Evolutionary conservation across 2,329 filamentous ascomycete species (phyloP), one percentile per base, ranked within the genome.

Genomic region (Epichloe sibirici): DNA sequence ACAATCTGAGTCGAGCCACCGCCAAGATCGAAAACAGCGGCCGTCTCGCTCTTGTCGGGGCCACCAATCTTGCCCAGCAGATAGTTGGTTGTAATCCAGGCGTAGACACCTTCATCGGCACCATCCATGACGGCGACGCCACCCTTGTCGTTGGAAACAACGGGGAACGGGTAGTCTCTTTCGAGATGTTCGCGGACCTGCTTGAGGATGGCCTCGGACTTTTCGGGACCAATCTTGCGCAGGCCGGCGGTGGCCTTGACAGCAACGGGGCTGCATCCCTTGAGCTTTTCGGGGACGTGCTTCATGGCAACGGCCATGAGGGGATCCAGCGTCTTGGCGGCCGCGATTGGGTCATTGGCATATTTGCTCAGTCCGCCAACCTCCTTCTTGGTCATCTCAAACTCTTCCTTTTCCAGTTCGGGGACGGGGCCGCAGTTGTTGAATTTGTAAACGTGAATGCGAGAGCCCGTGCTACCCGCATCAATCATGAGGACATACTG

Each of bases 401-500:
- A 98, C 54, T 88, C 79, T 67, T 98, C 93, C 65, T 83, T 75
- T 72, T 98, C 93, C 49, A 98, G 80, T 71, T 96, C 90, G 28
- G 93, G 93, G n/a, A 90, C 90, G 7, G 88, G 73, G 12, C 90
- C 93, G 73, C 91, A 98, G 74, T 97, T 97, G 77, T 97, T 97
- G 81, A 97, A 98, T 66, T 90, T 88, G 78, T 96, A 98, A 55
- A 97, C 90, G 74, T 98, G 94, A 66, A 98, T 96, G 62, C 93
- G 86, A 55, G 93, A 97, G 56, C 93, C 93, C 51, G 93, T 97
- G 75, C 90, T 97, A 62, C 93, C 93, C 47, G 93, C 93, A 70
- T 98, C 93, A 64, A 98, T 88, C 93, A 98, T 98, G 64, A 97
- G 80, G 56, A 93, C 94, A 73, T 97, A 98, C 67, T 98, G 93